phyloP scores from a whole-genome alignment of 78 protist genomes.

The Guillardia theta region DNA sequence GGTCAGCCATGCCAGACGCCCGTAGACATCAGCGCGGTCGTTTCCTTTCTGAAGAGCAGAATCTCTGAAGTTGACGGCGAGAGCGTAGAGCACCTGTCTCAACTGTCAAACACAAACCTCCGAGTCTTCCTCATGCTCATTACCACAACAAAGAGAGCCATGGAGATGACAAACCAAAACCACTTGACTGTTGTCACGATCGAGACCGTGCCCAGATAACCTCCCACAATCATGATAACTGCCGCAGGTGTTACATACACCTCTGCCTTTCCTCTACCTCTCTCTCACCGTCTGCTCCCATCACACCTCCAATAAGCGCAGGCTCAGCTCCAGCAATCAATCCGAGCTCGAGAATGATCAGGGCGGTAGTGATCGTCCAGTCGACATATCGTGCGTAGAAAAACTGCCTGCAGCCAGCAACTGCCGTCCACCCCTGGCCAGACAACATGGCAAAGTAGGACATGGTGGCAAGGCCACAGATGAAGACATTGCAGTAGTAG shows the following conservation, averaged over 20 bases:
- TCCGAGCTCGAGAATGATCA: background rate
- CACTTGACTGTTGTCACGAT: constrained; percentile 27
- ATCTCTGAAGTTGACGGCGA: background rate
- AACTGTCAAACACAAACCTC: background rate
- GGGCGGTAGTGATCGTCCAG: background rate
- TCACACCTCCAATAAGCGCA: background rate
- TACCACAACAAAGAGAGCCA: background rate
- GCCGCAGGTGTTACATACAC: background rate
- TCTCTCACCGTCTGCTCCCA: constrained; percentile 25
- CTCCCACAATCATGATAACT: background rate
- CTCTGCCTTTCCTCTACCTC: background rate
- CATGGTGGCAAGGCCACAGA: constrained; percentile 23
- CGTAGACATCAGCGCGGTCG: background rate
- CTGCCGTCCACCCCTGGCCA: constrained; percentile 45
- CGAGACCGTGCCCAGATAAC: background rate
- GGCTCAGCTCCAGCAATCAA: constrained; percentile 11
- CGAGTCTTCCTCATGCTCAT: background rate
- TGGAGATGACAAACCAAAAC: constrained; percentile 20
- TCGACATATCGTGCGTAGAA: constrained; percentile 39
- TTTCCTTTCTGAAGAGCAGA: background rate
- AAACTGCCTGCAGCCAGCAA: constrained; percentile 43
- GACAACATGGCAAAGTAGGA: constrained; percentile 34
- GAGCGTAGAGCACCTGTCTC: background rate
- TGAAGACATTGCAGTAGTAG: constrained; percentile 21
- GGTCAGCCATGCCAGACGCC: background rate